A percentile compares a stretch with the other conserved stretches of the same genome.
Evolutionary conservation across 2,329 filamentous ascomycete genomes (phyloP).

Genomic region (Metarhizium robertsii): DNA sequence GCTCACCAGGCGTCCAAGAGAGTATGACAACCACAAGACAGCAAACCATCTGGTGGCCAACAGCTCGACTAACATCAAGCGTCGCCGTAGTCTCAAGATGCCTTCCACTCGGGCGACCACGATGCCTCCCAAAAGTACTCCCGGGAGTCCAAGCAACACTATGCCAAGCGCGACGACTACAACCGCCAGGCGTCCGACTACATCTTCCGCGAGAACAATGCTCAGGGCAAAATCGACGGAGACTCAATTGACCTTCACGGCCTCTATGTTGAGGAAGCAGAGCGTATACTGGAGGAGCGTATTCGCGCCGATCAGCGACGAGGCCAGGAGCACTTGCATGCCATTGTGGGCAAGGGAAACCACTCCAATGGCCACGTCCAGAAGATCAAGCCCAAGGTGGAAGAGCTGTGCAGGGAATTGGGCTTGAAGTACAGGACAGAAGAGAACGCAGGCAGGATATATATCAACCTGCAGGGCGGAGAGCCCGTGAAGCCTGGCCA

Average conservation of each 20-base stretch:
- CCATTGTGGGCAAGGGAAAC: conserved; percentile 93
- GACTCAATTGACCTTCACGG: conserved; percentile 95
- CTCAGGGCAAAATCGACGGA: conserved; percentile 57
- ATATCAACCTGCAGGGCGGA: conserved; percentile 74
- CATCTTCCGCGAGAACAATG: conserved; percentile 95
- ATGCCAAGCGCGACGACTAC: conserved; percentile 74
- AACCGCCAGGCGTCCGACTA: conserved; percentile 87
- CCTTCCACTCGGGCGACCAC: conserved; percentile 77
- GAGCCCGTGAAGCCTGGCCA: conserved; percentile 38
- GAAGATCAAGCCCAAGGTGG: conserved; percentile 92
- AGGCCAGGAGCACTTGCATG: conserved; percentile 77
- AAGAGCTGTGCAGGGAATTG: conserved; percentile 74
- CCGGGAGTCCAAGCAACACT: conserved; percentile 78
- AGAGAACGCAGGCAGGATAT: conserved; percentile 82
- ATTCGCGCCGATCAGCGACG: conserved; percentile 67
- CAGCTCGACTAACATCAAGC: background rate
- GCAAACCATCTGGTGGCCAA: background rate
- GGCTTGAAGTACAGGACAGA: conserved; percentile 79
- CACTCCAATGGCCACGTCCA: conserved; percentile 75
- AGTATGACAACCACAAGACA: conserved; percentile 31
- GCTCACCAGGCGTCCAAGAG: conserved; percentile 68
- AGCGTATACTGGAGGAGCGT: conserved; percentile 77
- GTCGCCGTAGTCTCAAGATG: conserved; percentile 53
- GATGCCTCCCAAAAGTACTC: conserved; percentile 74
- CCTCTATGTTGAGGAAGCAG: conserved; percentile 89